Base-by-base conservation (phyloP, 257 asterid genomes). In the Ballota nigra region DNA sequence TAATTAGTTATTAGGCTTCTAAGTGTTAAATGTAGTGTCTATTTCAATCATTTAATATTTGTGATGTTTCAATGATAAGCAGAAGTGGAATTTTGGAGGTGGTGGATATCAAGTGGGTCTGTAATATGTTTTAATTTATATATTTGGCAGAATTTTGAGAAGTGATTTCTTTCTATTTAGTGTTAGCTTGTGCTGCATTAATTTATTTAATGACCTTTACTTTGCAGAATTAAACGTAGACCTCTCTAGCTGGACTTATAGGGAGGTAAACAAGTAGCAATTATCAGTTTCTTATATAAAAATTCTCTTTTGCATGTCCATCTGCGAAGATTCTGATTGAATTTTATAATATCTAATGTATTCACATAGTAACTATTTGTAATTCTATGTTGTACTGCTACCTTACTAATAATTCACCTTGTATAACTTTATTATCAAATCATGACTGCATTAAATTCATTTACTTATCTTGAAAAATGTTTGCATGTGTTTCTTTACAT, bases 61-160 rank as follows among this genome's bases (percentile, higher is more conserved):
- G n/a, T n/a, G n/a, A n/a, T n/a, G n/a, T n/a, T n/a, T n/a, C n/a
- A n/a, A n/a, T n/a, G n/a, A n/a, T n/a, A 83, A 86, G 90, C 9
- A 88, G 90, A 57, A 91, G 83, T 67, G 98, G 98, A 33, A 78
- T 94, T 58, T 91, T 74, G 98, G 96, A 55, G 97, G 97, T 78
- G 98, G 96, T 74, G 98, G 96, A 82, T 94, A 84, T 94, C 98
- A 69, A 91, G 96, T 71, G 96, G 98, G 98, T 94, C 85, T 40
- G 96, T 91, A 31, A 71, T 43, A 16, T 24, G 70, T 10, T 40
- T 23, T 6, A 20, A 52, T 38, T 70, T 68, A 38, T 13, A 29
- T 70, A 5, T 53, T 73, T 66, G 55, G 57, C 58, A 9, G 63
- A 28, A 18, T 55, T 70, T 33, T 63, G 10, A 13, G 22, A 10